Evolutionary conservation across 208 protist genomes (phyloP).

Genomic region (Trypanosoma brucei): DNA sequence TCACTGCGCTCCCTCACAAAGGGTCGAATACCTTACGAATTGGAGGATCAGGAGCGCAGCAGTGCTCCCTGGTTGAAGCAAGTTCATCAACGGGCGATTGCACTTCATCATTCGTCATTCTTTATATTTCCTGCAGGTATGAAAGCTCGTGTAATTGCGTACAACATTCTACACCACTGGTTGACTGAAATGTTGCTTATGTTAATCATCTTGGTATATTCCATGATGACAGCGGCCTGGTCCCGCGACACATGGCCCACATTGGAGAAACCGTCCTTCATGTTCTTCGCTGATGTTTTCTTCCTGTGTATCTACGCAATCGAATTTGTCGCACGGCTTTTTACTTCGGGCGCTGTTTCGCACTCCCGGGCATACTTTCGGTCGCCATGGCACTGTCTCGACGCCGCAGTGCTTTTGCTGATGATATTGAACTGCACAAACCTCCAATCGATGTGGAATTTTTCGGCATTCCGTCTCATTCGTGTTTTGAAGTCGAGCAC

Average conservation of each 20-base stretch:
- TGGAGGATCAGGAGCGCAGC: slow-evolving; percentile 35
- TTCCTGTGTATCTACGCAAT: slow-evolving; percentile 79
- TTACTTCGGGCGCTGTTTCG: slow-evolving; percentile 77
- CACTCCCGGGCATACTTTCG: slow-evolving; percentile 82
- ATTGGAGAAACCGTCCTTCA: slow-evolving; percentile 52
- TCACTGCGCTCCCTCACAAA: slow-evolving; percentile 45
- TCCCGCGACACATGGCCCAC: slow-evolving; percentile 41
- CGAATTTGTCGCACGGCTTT: slow-evolving; percentile 78
- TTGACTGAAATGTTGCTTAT: slow-evolving; percentile 71
- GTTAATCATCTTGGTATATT: slow-evolving; percentile 73
- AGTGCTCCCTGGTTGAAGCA: slow-evolving; percentile 69
- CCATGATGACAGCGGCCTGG: slow-evolving; percentile 84
- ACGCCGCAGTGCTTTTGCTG: slow-evolving; percentile 82
- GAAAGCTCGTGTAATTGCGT: slow-evolving; percentile 81
- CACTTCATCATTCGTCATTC: slow-evolving; percentile 76
- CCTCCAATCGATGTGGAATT: slow-evolving; percentile 75
- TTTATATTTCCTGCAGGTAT: slow-evolving; percentile 81
- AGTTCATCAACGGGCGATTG: slow-evolving; percentile 72
- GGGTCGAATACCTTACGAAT: slow-evolving; percentile 55
- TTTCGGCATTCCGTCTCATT: slow-evolving; percentile 83
- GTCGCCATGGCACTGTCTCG: slow-evolving; percentile 90
- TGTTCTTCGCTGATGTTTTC: slow-evolving; percentile 83
- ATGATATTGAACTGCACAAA: slow-evolving; percentile 73
- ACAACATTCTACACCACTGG: slow-evolving; percentile 91
- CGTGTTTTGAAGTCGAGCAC: slow-evolving; percentile 79